These are phyloP conservation scores for Oryza officinalis DNA, from an alignment of 176 grass and related monocot genomes.

Conservation along the genomic window DNA sequence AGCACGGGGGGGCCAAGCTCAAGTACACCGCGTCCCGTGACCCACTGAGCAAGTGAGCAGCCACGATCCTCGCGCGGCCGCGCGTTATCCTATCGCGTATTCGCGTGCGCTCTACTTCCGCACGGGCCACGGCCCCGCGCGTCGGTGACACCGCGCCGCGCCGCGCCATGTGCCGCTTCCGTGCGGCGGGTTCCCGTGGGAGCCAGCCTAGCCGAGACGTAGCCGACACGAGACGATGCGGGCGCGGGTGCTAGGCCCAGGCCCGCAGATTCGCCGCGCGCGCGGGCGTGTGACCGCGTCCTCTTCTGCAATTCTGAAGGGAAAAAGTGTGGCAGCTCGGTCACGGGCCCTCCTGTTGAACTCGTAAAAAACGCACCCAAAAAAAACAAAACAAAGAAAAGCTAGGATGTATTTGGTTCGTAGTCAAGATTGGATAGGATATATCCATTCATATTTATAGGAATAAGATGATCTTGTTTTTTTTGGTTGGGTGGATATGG, in stretches of 20 bases:
- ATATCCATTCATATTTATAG: no score
- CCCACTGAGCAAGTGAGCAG: background rate
- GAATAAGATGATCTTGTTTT: no score
- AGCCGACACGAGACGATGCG: background rate
- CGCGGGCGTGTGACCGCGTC: background rate
- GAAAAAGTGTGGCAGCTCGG: background rate
- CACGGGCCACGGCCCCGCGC: no score
- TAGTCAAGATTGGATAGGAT: no score
- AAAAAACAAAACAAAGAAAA: background rate
- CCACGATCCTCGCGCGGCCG: background rate
- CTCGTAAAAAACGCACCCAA: background rate
- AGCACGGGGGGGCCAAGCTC: background rate
- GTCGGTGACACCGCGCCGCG: constrained; percentile 6
- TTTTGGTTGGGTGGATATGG: no score
- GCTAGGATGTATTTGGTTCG: no score
- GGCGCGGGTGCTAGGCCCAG: no score
- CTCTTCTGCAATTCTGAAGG: background rate
- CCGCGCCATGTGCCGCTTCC: background rate
- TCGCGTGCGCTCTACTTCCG: background rate
- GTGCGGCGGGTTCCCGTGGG: background rate
- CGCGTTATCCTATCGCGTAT: background rate
- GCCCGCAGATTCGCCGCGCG: background rate
- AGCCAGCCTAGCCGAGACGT: no score
- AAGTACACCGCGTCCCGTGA: constrained; percentile 30
- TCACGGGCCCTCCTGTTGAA: background rate